phyloP scores from a whole-genome alignment of 2,329 filamentous ascomycete species.

The Dactylellina haptotyla region DNA sequence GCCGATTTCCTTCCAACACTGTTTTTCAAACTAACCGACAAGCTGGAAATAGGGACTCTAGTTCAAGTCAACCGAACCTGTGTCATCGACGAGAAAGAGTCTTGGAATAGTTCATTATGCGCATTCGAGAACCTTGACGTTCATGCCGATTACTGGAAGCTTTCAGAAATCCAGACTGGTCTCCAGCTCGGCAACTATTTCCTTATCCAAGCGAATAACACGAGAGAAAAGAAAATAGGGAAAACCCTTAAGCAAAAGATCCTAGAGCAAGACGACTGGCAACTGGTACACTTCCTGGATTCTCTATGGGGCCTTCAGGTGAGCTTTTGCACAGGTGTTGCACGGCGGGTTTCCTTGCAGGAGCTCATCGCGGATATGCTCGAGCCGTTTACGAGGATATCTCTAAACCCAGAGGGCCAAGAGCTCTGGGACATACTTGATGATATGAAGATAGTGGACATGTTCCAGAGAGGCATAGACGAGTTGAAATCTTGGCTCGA shows the following conservation, averaged over 20 bases:
- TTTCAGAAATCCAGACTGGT: not conserved
- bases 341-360: constrained; percentile 13
- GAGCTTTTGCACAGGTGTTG: constrained; percentile 21
- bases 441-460: no score
- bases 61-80: constrained; percentile 7
- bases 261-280: not conserved
- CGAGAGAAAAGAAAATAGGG: not conserved
- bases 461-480: not conserved
- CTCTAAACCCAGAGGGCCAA: not conserved
- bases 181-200: constrained; percentile 4
- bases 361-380: constrained; percentile 4
- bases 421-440: no score
- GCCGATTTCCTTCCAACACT: not conserved
- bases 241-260: constrained; percentile 14
- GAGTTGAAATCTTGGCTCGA: not conserved
- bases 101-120: not conserved
- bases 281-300: constrained; percentile 4
- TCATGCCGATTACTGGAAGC: not conserved
- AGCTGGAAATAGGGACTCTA: constrained; percentile 1
- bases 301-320: constrained; percentile 21
- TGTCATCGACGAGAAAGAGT: constrained; percentile 14
- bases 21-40: not conserved
- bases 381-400: not conserved
- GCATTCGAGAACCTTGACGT: constrained; percentile 14
- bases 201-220: not conserved